A percentile compares a stretch with the other conserved stretches of the same genome.
Evolutionary conservation across 1,139 yeast species (phyloP).

Genomic region (Geotrichum europaeum): DNA sequence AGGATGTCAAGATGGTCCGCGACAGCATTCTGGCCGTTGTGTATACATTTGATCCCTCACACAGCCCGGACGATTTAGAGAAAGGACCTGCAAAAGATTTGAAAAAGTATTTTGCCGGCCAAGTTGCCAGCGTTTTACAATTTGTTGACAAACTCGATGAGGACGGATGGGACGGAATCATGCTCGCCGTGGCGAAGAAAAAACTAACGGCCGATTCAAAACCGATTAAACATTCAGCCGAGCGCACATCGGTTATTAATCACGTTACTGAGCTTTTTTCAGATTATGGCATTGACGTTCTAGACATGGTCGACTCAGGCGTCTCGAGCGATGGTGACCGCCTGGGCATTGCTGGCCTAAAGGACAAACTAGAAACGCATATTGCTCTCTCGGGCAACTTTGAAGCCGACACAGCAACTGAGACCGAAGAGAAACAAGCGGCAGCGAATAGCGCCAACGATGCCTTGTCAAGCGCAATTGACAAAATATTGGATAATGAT

Average conservation of each 20-base stretch:
- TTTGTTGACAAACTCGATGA: constrained; percentile 24
- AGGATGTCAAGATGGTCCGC: constrained; percentile 17
- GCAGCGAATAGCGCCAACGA: constrained; percentile 16
- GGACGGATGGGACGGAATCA: constrained; percentile 30
- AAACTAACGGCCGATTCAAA: constrained; percentile 7
- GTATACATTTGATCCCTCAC: constrained; percentile 14
- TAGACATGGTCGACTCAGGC: constrained; percentile 20
- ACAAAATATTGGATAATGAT: constrained; percentile 9
- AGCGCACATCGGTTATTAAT: constrained; percentile 12
- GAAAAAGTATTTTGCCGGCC: constrained; percentile 6
- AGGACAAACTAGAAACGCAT: constrained; percentile 29
- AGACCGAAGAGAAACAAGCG: constrained; percentile 4
- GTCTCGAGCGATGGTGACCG: constrained; percentile 11
- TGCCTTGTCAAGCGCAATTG: constrained; percentile 10
- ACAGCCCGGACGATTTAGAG: not conserved
- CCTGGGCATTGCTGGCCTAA: constrained; percentile 26
- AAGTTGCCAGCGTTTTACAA: constrained; percentile 18
- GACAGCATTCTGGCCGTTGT: constrained; percentile 15
- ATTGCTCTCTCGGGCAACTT: constrained; percentile 15
- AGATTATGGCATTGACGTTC: constrained; percentile 30
- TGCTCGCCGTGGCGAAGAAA: constrained; percentile 24
- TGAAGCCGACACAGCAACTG: constrained; percentile 16
- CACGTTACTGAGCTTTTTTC: constrained; percentile 22
- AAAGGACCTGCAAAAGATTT: not conserved
- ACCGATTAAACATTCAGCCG: not conserved